Evolutionary conservation across 345 rosid species (phyloP), one percentile per base, ranked within the genome.

Genomic region (Acer campestre): DNA sequence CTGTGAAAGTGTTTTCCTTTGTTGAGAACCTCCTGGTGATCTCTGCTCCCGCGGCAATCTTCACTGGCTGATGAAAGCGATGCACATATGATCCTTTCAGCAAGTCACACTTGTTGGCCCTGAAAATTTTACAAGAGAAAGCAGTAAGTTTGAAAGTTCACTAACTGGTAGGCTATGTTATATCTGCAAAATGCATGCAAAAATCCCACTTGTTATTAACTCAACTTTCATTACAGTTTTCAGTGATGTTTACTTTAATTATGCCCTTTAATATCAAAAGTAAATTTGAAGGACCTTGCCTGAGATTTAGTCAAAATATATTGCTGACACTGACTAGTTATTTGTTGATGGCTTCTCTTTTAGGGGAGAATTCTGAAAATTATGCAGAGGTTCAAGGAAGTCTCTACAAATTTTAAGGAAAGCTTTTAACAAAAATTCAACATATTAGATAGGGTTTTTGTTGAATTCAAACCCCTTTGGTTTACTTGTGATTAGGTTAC

Each of bases 1-100:
- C 75, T 11, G 68, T 31, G 23, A 64, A 62, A 18, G 79, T 55
- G 20, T 67, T 65, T 56, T 74, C 59, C 22, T 69, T 59, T 13
- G 38, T 75, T 35, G 81, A 68, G 51, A 78, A 82, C 70, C 73
- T 74, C 56, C 81, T 77, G 9, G 70, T 67, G 75, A 68, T 14
- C 71, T 81, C 78, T 67, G 65, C 84, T 35, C 11, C 74, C 4
- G 67, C 79, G 9, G 78, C 22, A 77, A 44, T 63, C 79, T 70
- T 74, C 74, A 42, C 63, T 4, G 63, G 14, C 22, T 13, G 51
- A 48, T 78, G 61, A 29, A 81, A 56, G 48, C 67, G 49, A 31
- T 44, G 76, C 53, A n/a, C 72, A 29, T 68, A 78, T 11, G 79
- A 75, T 23, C 48, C 53, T 69, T 74, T 69, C 68, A 78, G 48